Conservation (phyloP, 352 stramenopile genomes). For the Aphanomyces stellatus region DNA sequence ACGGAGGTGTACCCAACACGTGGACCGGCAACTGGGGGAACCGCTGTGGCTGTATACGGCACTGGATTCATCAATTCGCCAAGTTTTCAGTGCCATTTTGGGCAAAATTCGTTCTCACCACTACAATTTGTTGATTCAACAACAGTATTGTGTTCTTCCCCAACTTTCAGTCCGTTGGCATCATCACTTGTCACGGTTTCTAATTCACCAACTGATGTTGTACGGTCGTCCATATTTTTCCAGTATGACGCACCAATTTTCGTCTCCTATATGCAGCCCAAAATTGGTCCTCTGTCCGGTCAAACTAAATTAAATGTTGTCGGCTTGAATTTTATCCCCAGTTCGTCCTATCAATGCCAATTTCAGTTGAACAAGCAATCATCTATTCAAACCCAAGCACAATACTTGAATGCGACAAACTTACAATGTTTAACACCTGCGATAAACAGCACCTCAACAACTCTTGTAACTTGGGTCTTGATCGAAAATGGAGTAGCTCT, state of each 20-base stretch:
- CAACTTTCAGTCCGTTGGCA: neutral
- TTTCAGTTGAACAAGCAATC: neutral
- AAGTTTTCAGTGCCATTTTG: conserved; percentile 1
- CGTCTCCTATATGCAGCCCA: neutral
- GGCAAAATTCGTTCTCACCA: neutral
- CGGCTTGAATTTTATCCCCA: neutral
- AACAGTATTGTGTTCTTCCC: neutral
- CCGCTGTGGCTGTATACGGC: neutral
- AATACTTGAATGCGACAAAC: conserved; percentile 13
- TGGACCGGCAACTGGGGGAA: conserved; percentile 2
- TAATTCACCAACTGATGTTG: neutral
- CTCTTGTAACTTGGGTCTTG: neutral
- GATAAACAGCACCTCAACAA: conserved; percentile 18
- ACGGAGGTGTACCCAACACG: neutral
- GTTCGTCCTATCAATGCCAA: neutral
- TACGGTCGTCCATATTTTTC: neutral
- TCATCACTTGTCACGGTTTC: neutral
- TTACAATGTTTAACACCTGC: conserved; percentile 25
- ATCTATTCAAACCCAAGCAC: neutral
- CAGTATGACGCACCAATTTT: conserved; percentile 2
- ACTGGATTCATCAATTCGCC: conserved; percentile 9
- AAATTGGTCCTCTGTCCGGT: neutral
- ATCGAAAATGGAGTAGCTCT: conserved; percentile 18
- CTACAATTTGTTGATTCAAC: neutral
- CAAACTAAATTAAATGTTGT: neutral